These are phyloP conservation scores for Dovyalis caffra DNA, from an alignment of 345 rosid species.

Conservation along the genomic window DNA sequence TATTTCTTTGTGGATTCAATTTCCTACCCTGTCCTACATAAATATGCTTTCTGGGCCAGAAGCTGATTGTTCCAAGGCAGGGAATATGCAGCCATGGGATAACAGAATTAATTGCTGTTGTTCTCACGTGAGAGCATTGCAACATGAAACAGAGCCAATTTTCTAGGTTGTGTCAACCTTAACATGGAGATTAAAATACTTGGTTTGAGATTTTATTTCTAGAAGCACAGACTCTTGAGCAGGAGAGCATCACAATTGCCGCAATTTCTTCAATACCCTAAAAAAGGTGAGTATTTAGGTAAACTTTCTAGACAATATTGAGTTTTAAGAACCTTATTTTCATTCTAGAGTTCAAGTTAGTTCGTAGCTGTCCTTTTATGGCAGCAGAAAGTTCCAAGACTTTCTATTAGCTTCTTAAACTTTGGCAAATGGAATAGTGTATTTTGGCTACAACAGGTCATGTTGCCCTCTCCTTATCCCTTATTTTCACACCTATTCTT, in stretches of 20 bases:
- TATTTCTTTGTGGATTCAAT: too few relatives aligned
- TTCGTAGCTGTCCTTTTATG: background rate
- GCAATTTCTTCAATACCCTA: background rate
- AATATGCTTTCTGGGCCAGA: background rate
- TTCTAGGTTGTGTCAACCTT: background rate
- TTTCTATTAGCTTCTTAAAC: background rate
- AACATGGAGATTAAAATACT: background rate
- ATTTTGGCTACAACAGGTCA: background rate
- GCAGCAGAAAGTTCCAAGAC: background rate
- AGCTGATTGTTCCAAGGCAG: background rate
- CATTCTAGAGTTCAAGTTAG: background rate
- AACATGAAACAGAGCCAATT: background rate
- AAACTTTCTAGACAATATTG: background rate
- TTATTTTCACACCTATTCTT: background rate
- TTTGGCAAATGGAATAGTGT: background rate
- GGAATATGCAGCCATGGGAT: background rate
- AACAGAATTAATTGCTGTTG: background rate
- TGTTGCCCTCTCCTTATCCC: background rate
- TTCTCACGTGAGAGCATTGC: background rate
- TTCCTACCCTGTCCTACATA: too few relatives aligned
- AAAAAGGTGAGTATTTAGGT: too few relatives aligned
- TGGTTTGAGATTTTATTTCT: background rate
- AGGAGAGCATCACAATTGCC: background rate
- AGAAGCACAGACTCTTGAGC: background rate
- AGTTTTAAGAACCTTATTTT: background rate